phyloP scores from a whole-genome alignment of 106 monocot species.

The Agapanthus africanus region DNA sequence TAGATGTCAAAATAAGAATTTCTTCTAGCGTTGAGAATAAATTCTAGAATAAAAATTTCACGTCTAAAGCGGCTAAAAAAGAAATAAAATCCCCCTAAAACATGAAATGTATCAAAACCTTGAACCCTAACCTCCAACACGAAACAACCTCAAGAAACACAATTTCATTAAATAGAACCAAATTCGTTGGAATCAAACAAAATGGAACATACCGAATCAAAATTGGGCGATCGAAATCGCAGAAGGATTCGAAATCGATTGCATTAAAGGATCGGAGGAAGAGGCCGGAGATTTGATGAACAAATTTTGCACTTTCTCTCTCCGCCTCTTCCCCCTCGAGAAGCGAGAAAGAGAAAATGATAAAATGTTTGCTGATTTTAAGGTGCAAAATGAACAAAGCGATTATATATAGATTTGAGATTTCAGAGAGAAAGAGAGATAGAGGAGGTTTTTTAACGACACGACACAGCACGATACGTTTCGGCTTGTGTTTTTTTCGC shows the following conservation, averaged over 20 bases:
- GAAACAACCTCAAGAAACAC: background rate
- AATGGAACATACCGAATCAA: background rate
- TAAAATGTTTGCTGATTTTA: too few relatives aligned
- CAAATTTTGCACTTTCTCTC: background rate
- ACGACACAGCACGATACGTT: too few relatives aligned
- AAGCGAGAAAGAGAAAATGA: too few relatives aligned
- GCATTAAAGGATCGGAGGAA: slow-evolving; percentile 1
- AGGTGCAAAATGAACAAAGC: too few relatives aligned
- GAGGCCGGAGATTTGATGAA: background rate
- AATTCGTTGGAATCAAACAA: background rate
- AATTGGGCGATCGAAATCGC: background rate
- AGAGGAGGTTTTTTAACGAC: too few relatives aligned
- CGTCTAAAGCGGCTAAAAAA: too few relatives aligned
- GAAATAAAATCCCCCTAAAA: background rate
- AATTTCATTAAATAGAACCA: background rate
- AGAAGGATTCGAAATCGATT: background rate
- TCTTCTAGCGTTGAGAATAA: too few relatives aligned
- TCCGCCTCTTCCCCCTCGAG: slow-evolving; percentile 3
- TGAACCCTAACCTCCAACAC: background rate
- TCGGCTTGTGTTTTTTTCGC: too few relatives aligned
- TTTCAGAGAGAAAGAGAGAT: too few relatives aligned
- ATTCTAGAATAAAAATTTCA: background rate
- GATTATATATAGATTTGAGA: too few relatives aligned
- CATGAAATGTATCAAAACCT: background rate
- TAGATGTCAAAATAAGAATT: too few relatives aligned